These are phyloP conservation scores for Claviceps pazoutovae DNA, from an alignment of 2,329 filamentous ascomycete genomes.

Conservation along the genomic window DNA sequence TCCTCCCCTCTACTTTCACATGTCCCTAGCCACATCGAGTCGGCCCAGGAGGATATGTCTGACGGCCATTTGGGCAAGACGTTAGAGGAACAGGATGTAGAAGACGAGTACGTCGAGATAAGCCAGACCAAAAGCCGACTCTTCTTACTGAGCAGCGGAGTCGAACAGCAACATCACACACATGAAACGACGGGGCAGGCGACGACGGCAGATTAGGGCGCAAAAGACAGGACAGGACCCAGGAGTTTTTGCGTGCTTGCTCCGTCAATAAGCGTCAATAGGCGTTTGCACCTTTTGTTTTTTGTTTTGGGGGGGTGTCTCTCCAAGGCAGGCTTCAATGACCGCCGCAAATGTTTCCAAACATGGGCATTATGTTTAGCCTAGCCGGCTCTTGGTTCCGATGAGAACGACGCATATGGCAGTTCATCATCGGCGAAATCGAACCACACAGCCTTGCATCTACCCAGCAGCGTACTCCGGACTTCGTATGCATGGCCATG, in stretches of 20 bases:
- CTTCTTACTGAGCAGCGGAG: background rate
- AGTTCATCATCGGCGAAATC: too few species aligned
- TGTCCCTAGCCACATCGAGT: conserved; percentile 18
- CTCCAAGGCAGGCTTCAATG: too few species aligned
- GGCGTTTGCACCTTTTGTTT: too few species aligned
- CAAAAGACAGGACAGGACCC: background rate
- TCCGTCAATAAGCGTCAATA: background rate
- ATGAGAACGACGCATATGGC: too few species aligned
- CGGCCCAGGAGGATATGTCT: conserved; percentile 8
- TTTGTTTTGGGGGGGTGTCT: too few species aligned
- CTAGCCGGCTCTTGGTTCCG: too few species aligned
- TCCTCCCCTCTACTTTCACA: conserved; percentile 9
- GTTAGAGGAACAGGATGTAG: conserved; percentile 13
- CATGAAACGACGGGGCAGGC: conserved; percentile 11
- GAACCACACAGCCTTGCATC: too few species aligned
- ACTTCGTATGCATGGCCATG: too few species aligned
- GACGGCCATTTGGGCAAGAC: conserved; percentile 17
- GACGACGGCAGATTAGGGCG: conserved; percentile 11
- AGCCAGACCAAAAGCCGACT: conserved; percentile 13
- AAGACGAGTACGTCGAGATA: conserved; percentile 23
- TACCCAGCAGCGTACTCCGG: too few species aligned
- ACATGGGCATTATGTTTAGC: too few species aligned
- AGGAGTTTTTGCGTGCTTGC: background rate
- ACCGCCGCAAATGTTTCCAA: too few species aligned
- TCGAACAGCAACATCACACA: conserved; percentile 6